Evolutionary conservation across 2,329 filamentous ascomycete genomes (phyloP).

Genomic region (Monosporascus sp.): DNA sequence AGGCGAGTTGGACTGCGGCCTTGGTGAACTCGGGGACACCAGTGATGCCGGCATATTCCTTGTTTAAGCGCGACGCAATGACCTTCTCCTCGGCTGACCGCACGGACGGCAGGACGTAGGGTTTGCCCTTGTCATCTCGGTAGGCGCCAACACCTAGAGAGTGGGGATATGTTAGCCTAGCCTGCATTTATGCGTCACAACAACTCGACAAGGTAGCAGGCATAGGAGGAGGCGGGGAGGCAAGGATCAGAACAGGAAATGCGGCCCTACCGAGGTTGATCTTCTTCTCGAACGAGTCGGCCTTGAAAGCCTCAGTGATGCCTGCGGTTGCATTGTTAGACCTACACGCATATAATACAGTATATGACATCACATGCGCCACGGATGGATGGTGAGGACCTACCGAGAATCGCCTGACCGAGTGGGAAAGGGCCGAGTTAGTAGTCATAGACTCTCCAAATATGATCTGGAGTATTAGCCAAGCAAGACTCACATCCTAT

Average conservation of each 20-base stretch:
- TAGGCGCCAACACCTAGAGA: conserved; percentile 84
- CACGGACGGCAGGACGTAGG: conserved; percentile 93
- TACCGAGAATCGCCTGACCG: conserved; percentile 70
- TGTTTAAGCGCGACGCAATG: conserved; percentile 73
- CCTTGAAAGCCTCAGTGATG: conserved; percentile 99
- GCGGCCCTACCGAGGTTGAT: conserved; percentile 79
- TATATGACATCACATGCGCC: conserved; percentile 10
- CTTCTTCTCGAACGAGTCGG: conserved; percentile 87
- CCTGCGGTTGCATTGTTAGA: conserved; percentile 38
- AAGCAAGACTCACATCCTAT: conserved; percentile 32
- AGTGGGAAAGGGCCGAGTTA: conserved; percentile 13
- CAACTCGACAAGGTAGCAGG: not conserved
- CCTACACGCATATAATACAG: conserved; percentile 11
- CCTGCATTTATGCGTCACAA: conserved; percentile 6
- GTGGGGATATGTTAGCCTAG: conserved; percentile 6
- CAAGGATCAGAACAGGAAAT: conserved; percentile 1
- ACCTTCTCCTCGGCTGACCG: conserved; percentile 84
- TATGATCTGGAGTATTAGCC: no score
- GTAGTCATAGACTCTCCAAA: conserved; percentile 3
- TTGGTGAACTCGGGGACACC: conserved; percentile 92
- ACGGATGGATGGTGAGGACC: conserved; percentile 22
- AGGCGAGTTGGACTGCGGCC: conserved; percentile 85
- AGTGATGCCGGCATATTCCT: conserved; percentile 97
- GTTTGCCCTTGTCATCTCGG: conserved; percentile 96
- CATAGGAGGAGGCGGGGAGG: conserved; percentile 4